These are phyloP conservation scores for Colletotrichum sp. DNA, from an alignment of 2,329 filamentous ascomycete genomes.

Conservation along the genomic window DNA sequence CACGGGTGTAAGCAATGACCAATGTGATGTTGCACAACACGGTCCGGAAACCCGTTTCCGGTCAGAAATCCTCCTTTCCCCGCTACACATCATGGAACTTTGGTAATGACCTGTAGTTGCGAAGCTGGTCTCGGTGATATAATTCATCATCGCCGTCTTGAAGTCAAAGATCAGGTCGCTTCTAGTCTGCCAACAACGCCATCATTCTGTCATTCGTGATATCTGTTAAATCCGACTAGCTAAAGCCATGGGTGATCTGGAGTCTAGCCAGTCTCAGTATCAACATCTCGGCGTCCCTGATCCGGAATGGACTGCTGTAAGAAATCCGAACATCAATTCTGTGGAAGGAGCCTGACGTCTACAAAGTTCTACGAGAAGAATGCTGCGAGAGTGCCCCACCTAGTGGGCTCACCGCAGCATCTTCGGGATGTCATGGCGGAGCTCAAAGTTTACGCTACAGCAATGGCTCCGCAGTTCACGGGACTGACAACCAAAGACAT, in stretches of 20 bases:
- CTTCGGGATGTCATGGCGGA: not conserved
- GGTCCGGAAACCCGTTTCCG: not conserved
- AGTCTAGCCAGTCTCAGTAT: not conserved
- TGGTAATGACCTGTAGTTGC: not conserved
- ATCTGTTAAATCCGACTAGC: not conserved
- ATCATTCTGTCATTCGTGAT: not conserved
- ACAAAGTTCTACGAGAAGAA: not conserved
- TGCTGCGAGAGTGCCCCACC: not conserved
- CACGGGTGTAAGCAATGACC: not conserved
- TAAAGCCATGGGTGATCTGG: not conserved
- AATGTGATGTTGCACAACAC: not conserved
- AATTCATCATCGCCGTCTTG: not conserved
- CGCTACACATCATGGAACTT: not conserved
- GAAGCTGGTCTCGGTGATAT: not conserved
- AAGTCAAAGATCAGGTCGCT: accelerated
- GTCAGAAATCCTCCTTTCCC: not conserved
- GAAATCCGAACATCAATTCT: not conserved
- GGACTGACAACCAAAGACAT: not conserved
- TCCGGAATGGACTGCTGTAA: not conserved
- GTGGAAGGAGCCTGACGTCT: not conserved
- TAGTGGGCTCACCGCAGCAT: not conserved
- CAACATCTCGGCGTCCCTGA: not conserved
- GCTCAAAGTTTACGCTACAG: not conserved
- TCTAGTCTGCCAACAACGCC: not conserved
- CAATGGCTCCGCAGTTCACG: not conserved